Evolutionary conservation across 257 asterid species (phyloP).

Genomic region (Verbascum thapsus): DNA sequence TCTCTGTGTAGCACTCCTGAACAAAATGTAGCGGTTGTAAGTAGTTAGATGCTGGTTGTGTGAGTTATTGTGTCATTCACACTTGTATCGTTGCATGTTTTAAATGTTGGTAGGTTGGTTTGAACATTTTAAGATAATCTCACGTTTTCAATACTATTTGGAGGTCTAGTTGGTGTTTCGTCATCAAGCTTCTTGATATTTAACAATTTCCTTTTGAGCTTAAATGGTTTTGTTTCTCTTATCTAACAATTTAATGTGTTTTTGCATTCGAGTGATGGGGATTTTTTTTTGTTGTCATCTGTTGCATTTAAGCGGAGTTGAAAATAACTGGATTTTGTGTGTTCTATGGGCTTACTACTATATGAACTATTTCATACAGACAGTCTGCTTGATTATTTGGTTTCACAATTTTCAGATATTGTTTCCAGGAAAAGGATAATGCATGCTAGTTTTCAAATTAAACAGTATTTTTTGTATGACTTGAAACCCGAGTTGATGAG

Average conservation of each 20-base stretch:
- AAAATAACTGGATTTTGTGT: background rate
- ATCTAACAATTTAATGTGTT: background rate
- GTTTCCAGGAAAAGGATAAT: background rate
- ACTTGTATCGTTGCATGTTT: too few species aligned
- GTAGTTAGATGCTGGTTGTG: too few species aligned
- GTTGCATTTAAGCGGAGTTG: background rate
- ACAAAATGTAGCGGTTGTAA: too few species aligned
- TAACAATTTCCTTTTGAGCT: background rate
- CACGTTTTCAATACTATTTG: background rate
- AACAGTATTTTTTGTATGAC: background rate
- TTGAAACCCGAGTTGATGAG: conserved; percentile 10
- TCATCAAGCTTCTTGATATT: too few species aligned
- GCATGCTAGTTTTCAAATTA: background rate
- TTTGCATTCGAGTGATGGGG: background rate
- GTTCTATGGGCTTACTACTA: background rate
- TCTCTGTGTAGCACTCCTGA: too few species aligned
- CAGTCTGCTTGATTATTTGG: background rate
- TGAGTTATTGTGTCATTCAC: too few species aligned
- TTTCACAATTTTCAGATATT: background rate
- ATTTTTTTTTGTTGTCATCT: background rate
- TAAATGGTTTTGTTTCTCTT: background rate
- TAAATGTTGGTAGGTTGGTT: background rate
- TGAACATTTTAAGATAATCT: background rate
- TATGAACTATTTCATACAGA: background rate
- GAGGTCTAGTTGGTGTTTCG: background rate